Conservation (phyloP, 2,329 filamentous ascomycete species). For the Trichoderma sp. region DNA sequence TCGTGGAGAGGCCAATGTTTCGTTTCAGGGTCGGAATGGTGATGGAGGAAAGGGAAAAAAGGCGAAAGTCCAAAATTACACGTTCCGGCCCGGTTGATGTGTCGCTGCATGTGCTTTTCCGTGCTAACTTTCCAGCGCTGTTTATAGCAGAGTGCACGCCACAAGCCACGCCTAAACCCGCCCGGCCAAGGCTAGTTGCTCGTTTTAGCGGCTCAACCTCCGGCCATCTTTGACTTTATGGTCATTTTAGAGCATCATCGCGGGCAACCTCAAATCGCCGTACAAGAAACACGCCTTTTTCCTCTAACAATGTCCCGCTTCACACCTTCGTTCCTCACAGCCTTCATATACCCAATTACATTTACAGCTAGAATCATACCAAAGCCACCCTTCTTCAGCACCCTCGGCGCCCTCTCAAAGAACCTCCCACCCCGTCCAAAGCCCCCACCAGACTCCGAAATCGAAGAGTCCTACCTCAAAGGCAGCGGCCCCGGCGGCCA, state of each 20-base stretch:
- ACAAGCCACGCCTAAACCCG: not conserved
- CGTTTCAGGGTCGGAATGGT: not conserved
- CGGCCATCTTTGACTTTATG: not conserved
- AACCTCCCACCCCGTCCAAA: constrained; percentile 70
- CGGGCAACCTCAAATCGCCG: not conserved
- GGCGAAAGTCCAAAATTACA: not conserved
- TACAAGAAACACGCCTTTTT: not conserved
- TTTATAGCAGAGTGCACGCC: not conserved
- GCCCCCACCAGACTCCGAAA: constrained; percentile 70
- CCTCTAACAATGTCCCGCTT: not conserved
- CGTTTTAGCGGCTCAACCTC: not conserved
- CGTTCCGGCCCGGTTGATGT: not conserved
- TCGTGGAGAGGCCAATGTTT: not conserved
- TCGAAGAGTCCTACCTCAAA: constrained; percentile 83
- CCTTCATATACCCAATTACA: not conserved
- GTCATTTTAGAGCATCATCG: not conserved
- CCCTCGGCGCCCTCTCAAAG: constrained; percentile 42
- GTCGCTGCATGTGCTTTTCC: not conserved
- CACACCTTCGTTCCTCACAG: not conserved
- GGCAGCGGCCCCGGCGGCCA: constrained; percentile 92
- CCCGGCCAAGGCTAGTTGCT: not conserved
- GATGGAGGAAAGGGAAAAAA: not conserved
- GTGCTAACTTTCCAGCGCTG: not conserved
- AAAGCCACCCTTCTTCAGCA: constrained; percentile 31
- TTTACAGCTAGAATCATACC: not conserved